Evolutionary conservation across 2,329 filamentous ascomycete species (phyloP).

Genomic region (Calonectria pauciramosa): DNA sequence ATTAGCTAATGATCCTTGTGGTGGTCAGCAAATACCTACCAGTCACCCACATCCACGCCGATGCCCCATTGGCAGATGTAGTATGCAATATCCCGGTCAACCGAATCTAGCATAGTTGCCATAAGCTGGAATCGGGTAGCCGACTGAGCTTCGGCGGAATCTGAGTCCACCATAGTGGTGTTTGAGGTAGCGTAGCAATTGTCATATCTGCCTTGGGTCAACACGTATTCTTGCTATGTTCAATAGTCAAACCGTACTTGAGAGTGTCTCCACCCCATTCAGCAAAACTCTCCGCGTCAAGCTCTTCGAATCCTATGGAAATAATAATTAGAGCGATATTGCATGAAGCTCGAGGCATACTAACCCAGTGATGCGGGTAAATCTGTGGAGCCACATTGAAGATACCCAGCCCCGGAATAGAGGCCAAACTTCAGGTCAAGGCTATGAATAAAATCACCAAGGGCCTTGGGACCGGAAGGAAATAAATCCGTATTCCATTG

Average conservation of each 20-base stretch:
- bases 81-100: constrained; percentile 60
- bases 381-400: constrained; percentile 58
- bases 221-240: accelerated
- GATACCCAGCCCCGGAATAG: constrained; percentile 65
- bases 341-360: not conserved
- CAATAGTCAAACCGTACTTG: constrained; percentile 57
- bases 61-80: constrained; percentile 69
- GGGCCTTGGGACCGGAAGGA: constrained; percentile 62
- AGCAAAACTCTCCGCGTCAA: constrained; percentile 56
- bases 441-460: constrained; percentile 64
- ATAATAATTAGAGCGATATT: accelerated
- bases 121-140: constrained; percentile 61
- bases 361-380: constrained; percentile 60
- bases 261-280: constrained; percentile 63
- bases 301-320: constrained; percentile 56
- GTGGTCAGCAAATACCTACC: constrained; percentile 40
- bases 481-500: constrained; percentile 65
- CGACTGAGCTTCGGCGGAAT: constrained; percentile 54
- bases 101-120: constrained; percentile 56
- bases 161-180: constrained; percentile 58
- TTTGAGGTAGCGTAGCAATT: constrained; percentile 62
- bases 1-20: not conserved
- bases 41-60: constrained; percentile 60
- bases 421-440: constrained; percentile 66
- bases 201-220: constrained; percentile 54